These are phyloP conservation scores for Helianthus tuberosus DNA, from an alignment of 129 eudicot genomes.

Conservation along the genomic window DNA sequence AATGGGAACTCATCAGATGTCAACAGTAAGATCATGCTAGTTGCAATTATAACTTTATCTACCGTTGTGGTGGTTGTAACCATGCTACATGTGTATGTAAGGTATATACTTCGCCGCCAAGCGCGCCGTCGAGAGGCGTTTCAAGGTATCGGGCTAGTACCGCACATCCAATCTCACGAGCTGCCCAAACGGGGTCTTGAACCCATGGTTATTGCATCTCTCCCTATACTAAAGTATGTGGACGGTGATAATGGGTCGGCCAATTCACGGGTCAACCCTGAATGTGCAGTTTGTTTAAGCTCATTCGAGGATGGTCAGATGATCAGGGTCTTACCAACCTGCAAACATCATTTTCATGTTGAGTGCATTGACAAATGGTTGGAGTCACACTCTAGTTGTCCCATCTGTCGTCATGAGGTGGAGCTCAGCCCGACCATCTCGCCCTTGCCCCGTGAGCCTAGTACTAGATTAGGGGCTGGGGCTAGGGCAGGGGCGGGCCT, in stretches of 20 bases:
- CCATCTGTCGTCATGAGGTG: slow-evolving; percentile 55
- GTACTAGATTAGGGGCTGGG: slow-evolving; percentile 16
- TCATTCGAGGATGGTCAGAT: slow-evolving; percentile 45
- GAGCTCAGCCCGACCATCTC: slow-evolving; percentile 28
- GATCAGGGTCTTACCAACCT: slow-evolving; percentile 49
- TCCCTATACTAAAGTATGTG: slow-evolving; percentile 48
- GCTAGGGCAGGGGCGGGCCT: slow-evolving; percentile 9
- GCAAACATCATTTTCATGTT: slow-evolving; percentile 57
- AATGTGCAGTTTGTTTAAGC: slow-evolving; percentile 65
- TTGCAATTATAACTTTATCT: slow-evolving; percentile 53
- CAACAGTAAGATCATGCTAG: slow-evolving; percentile 53
- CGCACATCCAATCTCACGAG: slow-evolving; percentile 15
- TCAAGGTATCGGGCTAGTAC: slow-evolving; percentile 27
- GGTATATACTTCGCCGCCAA: slow-evolving; percentile 59
- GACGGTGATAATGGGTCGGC: background rate
- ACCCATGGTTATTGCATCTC: slow-evolving; percentile 40
- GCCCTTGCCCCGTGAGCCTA: slow-evolving; percentile 42
- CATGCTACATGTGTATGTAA: slow-evolving; percentile 59
- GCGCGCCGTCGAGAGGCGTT: slow-evolving; percentile 45
- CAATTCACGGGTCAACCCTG: background rate
- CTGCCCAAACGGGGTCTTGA: slow-evolving; percentile 59
- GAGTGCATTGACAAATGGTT: slow-evolving; percentile 67
- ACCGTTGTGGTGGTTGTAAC: slow-evolving; percentile 54
- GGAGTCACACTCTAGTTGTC: slow-evolving; percentile 52
- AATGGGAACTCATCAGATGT: slow-evolving; percentile 14